phyloP scores from a whole-genome alignment of 1,284 basidiomycete species.

The Ceratorhiza oryzae-sativae region DNA sequence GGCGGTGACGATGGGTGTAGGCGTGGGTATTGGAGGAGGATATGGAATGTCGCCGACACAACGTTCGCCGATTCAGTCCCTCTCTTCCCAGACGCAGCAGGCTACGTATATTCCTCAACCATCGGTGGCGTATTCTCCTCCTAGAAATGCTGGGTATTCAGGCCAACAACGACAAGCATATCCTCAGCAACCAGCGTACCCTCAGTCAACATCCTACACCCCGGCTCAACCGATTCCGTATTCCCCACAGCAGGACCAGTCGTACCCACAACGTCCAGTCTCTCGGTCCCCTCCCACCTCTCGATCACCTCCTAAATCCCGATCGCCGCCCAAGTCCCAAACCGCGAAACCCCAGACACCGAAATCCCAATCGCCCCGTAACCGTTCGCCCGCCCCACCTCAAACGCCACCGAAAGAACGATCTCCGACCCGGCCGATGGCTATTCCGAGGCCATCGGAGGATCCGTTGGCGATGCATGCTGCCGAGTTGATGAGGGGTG shows the following conservation, averaged over 20 bases:
- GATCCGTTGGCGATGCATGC: constrained; percentile 31
- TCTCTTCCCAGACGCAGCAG: neutral
- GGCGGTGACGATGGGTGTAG: neutral
- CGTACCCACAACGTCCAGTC: neutral
- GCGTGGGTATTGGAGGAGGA: neutral
- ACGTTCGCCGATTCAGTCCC: neutral
- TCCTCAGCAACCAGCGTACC: neutral
- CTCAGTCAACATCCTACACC: neutral
- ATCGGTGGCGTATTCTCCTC: neutral
- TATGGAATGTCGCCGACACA: neutral
- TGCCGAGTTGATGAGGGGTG: constrained; percentile 29
- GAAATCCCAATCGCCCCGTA: neutral
- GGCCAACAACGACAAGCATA: neutral
- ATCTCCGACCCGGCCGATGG: neutral
- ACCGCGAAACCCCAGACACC: no score
- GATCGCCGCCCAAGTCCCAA: neutral
- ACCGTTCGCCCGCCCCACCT: neutral
- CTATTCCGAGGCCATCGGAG: constrained; percentile 4
- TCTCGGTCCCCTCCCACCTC: neutral
- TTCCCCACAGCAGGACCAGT: neutral
- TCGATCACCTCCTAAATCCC: neutral
- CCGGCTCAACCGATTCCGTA: neutral
- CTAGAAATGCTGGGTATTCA: neutral
- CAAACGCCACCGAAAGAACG: constrained; percentile 3
- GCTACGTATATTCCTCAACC: neutral